Evolutionary conservation across 768 basidiomycete genomes (phyloP).

Genomic region (Boletus sp.): DNA sequence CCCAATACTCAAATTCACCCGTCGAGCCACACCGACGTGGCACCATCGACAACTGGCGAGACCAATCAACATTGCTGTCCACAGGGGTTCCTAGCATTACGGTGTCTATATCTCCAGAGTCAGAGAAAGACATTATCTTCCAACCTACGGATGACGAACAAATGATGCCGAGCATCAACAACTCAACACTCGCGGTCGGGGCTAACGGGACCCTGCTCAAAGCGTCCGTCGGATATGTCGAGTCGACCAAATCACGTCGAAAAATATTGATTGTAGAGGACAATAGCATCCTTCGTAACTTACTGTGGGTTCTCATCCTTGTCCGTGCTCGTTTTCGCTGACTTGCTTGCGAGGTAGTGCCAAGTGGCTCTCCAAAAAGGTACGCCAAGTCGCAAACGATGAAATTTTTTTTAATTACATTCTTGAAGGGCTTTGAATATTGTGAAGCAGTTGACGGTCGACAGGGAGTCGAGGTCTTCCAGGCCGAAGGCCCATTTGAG

Average conservation of each 20-base stretch:
- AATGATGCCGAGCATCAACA: conserved; percentile 16
- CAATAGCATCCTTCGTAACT: conserved; percentile 77
- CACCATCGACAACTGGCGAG: conserved; percentile 34
- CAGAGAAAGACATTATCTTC: conserved; percentile 31
- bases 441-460: conserved; percentile 82
- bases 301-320: conserved; percentile 56
- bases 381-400: conserved; percentile 5
- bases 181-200: conserved; percentile 53
- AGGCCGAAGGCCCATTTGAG: conserved; percentile 80
- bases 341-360: conserved; percentile 34
- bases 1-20: conserved; percentile 17
- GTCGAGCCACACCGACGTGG: conserved; percentile 28
- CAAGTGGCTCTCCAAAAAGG: conserved; percentile 67
- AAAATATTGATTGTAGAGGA: conserved; percentile 88
- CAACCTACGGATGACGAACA: conserved; percentile 14
- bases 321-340: conserved; percentile 7
- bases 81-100: conserved; percentile 7
- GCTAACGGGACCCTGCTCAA: conserved; percentile 67
- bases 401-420: no score
- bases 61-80: conserved; percentile 12
- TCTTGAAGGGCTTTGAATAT: conserved; percentile 62
- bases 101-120: conserved; percentile 23
- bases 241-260: conserved; percentile 43
- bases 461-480: conserved; percentile 77
- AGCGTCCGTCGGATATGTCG: conserved; percentile 57